Conservation (phyloP, 371 early-diverging fungal genomes). For the Chytridium lagenaria region DNA sequence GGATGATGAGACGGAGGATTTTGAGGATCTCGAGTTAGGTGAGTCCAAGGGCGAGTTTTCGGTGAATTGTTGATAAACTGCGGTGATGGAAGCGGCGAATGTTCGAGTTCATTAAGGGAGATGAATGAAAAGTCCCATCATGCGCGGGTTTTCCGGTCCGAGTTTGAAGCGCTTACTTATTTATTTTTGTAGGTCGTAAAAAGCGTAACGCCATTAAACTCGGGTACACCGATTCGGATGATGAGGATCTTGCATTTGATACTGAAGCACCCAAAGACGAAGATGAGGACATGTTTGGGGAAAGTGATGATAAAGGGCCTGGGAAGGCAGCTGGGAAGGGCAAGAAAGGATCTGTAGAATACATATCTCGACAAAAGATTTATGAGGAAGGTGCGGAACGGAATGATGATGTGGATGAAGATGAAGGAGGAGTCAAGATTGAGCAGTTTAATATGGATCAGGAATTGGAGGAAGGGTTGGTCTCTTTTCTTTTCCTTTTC, state of each 20-base stretch:
- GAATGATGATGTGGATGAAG: conserved; percentile 49
- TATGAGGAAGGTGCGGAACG: conserved; percentile 32
- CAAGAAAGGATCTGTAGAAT: conserved; percentile 44
- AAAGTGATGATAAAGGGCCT: conserved; percentile 24
- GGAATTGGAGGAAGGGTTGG: conserved; percentile 82
- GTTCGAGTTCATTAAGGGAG: neutral
- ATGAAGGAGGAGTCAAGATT: conserved; percentile 57
- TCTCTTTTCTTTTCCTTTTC: neutral
- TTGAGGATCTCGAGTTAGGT: conserved; percentile 43
- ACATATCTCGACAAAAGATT: conserved; percentile 67
- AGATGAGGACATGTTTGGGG: conserved; percentile 19
- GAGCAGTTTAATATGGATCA: conserved; percentile 90
- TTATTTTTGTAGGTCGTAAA: conserved; percentile 36
- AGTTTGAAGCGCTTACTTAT: too few species aligned
- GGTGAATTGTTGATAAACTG: neutral
- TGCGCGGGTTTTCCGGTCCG: too few species aligned
- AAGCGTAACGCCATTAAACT: conserved; percentile 38
- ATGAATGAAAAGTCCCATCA: too few species aligned
- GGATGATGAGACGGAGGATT: conserved; percentile 35
- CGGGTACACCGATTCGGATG: conserved; percentile 48
- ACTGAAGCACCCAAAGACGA: neutral
- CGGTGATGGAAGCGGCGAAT: neutral
- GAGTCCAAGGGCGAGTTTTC: neutral
- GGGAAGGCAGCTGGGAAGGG: conserved; percentile 29
- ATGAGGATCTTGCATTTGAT: conserved; percentile 34